Evolutionary conservation across 1,139 yeast genomes (phyloP).

Genomic region (Blastobotrys serpentis): DNA sequence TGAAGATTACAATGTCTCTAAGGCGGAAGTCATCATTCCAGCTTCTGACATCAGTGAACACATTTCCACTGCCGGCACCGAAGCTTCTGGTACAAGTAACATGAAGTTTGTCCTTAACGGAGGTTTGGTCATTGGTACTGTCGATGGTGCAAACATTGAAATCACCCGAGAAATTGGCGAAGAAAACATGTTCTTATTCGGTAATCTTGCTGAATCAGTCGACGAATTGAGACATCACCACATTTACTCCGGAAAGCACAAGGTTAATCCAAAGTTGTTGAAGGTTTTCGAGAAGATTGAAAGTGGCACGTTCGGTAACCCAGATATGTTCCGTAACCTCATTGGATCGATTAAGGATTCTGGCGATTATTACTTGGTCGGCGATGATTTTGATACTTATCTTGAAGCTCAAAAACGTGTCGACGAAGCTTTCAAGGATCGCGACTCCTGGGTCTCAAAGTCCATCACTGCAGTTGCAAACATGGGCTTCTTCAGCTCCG

Average conservation of each 20-base stretch:
- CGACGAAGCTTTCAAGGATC: slow-evolving; percentile 68
- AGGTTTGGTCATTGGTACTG: slow-evolving; percentile 91
- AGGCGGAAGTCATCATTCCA: slow-evolving; percentile 88
- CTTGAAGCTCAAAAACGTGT: slow-evolving; percentile 75
- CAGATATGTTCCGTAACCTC: slow-evolving; percentile 64
- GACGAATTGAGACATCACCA: slow-evolving; percentile 81
- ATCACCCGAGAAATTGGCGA: slow-evolving; percentile 92
- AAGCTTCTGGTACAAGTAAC: slow-evolving; percentile 93
- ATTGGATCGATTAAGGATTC: slow-evolving; percentile 60
- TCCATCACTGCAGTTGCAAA: slow-evolving; percentile 80
- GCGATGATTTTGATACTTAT: slow-evolving; percentile 86
- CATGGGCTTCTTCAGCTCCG: slow-evolving; percentile 91
- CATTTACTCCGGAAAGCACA: slow-evolving; percentile 46
- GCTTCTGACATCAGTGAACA: slow-evolving; percentile 91
- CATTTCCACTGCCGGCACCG: slow-evolving; percentile 98
- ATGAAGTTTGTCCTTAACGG: slow-evolving; percentile 95
- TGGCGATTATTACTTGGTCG: slow-evolving; percentile 84
- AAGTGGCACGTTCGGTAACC: slow-evolving; percentile 68
- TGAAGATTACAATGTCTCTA: slow-evolving; percentile 91
- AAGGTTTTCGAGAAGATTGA: slow-evolving; percentile 70
- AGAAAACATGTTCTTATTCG: slow-evolving; percentile 87
- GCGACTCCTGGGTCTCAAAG: slow-evolving; percentile 73
- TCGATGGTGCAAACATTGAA: slow-evolving; percentile 96
- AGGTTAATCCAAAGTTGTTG: slow-evolving; percentile 51
- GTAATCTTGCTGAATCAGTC: slow-evolving; percentile 85